phyloP scores from a whole-genome alignment of 768 basidiomycete genomes.

The Tremella mesenterica region DNA sequence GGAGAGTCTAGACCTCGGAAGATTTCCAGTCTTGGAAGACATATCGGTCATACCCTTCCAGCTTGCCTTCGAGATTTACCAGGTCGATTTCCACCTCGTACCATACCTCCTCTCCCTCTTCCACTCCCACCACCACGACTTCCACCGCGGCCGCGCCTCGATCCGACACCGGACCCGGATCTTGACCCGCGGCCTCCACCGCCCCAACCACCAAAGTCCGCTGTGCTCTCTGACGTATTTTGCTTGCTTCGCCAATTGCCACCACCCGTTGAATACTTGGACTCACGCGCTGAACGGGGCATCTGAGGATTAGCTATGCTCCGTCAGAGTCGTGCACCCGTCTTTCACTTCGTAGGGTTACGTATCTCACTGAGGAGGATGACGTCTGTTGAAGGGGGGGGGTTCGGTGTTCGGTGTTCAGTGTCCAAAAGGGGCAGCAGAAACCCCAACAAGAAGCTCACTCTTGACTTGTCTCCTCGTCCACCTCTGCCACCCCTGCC shows the following conservation, averaged over 20 bases:
- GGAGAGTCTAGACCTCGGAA: too few relatives aligned
- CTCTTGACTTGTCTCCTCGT: constrained; percentile 1
- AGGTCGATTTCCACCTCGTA: constrained; percentile 34
- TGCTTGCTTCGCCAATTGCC: constrained; percentile 58
- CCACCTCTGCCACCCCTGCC: constrained; percentile 29
- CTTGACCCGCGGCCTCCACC: constrained; percentile 34
- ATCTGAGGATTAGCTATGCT: constrained; percentile 44
- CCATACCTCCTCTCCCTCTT: constrained; percentile 35
- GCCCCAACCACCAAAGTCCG: constrained; percentile 53
- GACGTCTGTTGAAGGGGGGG: too few relatives aligned
- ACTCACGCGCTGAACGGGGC: constrained; percentile 58
- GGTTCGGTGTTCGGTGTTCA: too few relatives aligned
- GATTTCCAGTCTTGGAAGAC: too few relatives aligned
- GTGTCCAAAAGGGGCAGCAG: neutral
- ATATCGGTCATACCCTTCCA: too few relatives aligned
- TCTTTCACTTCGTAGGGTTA: constrained; percentile 49
- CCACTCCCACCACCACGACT: constrained; percentile 38
- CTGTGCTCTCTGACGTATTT: constrained; percentile 72
- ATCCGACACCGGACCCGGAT: constrained; percentile 31
- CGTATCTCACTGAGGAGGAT: too few relatives aligned
- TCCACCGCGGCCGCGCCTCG: constrained; percentile 45
- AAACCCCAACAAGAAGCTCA: neutral
- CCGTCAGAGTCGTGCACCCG: constrained; percentile 6
- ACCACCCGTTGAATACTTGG: constrained; percentile 69
- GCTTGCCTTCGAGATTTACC: constrained; percentile 29